phyloP scores from a whole-genome alignment of 768 basidiomycete genomes.

The Russula compacta region DNA sequence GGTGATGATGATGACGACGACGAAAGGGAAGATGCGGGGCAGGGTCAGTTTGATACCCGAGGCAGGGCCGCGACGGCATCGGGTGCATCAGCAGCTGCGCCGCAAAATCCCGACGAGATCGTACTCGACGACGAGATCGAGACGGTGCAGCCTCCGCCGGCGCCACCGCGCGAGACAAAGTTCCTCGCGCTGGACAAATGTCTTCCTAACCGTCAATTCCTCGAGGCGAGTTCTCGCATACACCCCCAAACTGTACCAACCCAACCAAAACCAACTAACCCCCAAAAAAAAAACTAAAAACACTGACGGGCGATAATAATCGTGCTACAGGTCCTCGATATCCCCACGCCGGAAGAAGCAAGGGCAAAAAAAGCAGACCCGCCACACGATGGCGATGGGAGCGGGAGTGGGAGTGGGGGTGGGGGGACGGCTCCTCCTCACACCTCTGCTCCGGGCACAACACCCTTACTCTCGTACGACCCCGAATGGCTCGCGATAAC shows the following conservation, averaged over 20 bases:
- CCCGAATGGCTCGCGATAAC: constrained; percentile 92
- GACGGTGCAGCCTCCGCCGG: constrained; percentile 27
- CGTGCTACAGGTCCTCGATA: constrained; percentile 1
- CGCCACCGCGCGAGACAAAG: constrained; percentile 40
- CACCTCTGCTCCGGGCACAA: too few relatives aligned
- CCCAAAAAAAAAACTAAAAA: too few relatives aligned
- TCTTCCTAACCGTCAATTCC: constrained; percentile 49
- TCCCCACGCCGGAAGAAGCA: neutral
- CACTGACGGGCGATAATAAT: too few relatives aligned
- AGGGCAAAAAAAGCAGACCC: neutral
- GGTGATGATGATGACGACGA: constrained; percentile 31
- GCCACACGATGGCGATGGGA: neutral
- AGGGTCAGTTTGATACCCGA: constrained; percentile 14
- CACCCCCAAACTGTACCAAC: too few relatives aligned
- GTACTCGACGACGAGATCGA: constrained; percentile 37
- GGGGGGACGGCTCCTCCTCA: too few relatives aligned
- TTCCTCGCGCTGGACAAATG: constrained; percentile 94
- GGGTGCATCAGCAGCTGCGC: neutral
- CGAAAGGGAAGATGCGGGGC: constrained; percentile 10
- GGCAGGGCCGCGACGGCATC: neutral
- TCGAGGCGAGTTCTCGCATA: constrained; percentile 56
- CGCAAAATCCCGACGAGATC: constrained; percentile 45
- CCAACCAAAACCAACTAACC: too few relatives aligned
- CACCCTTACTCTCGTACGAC: constrained; percentile 56
- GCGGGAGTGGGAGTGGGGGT: too few relatives aligned